Base-by-base conservation (phyloP, 192 early-diverging fungal species). In the Coemansia sp. region DNA sequence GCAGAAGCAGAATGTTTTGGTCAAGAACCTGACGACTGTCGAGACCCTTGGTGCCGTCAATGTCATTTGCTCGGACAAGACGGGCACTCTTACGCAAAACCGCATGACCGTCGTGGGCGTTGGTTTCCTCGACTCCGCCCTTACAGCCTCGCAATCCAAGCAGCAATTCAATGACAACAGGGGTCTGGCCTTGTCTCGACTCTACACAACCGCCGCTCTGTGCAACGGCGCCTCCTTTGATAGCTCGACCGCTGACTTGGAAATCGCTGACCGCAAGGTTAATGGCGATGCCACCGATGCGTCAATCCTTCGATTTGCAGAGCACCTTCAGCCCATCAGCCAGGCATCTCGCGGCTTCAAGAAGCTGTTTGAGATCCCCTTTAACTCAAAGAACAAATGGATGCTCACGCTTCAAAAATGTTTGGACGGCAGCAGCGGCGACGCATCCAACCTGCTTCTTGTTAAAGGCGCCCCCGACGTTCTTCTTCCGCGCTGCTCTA, bases 31-130 rank as follows among this genome's bases (percentile, higher is more conserved):
- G 18, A 80, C 85, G 32, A 86, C 87, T 1, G 82, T 95, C 50
- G 91, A 95, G 77, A 91, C 91, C 8, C 79, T 95, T 13, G 93
- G 91, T 17, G 81, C 83, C 44, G 83, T 91, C 36, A 81, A 69
- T 50, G 81, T 90, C 6, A 78, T 82, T 10, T 78, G 69, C 49
- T 90, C 86, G 29, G 91, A 95, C 67, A 95, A 95, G 75, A 93
- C 93, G 10, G 93, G 91, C 1, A 95, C 91, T 8, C 65, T 95
- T 25, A 95, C 93, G 14, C 74, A 80, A 46, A 81, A 84, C 76
- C 73, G 81, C 43, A 91, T 95, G 89, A 53, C 55, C 28, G 83
- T 85, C 15, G 48, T 35, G 29, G 29, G 41, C 15, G 35, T 53
- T 1, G 57, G 45, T 18, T 56, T 49, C 13, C 50, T 38, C 13